These are phyloP conservation scores for Crucibulum laeve DNA, from an alignment of 768 basidiomycete genomes.

Conservation along the genomic window DNA sequence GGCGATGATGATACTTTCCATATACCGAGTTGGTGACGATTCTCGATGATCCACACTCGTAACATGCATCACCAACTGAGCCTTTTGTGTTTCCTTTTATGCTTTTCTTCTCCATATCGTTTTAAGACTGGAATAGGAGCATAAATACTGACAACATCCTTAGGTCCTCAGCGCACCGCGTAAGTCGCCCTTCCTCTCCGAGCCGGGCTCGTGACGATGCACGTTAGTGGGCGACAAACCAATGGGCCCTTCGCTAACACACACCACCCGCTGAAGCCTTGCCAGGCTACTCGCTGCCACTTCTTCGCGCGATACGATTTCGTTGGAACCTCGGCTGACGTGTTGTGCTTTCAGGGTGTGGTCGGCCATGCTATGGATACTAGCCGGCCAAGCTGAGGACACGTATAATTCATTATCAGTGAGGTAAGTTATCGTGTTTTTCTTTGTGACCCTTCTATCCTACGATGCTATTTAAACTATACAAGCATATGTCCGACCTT, in stretches of 20 bases:
- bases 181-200: conserved; percentile 7
- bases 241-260: conserved; percentile 34
- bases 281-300: no score
- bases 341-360: conserved; percentile 1
- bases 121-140: conserved; percentile 2
- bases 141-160: conserved; percentile 4
- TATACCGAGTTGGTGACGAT: conserved; percentile 68
- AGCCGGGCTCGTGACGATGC: conserved; percentile 23
- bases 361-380: conserved; percentile 1
- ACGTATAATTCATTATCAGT: background rate
- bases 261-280: conserved; percentile 38
- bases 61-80: conserved; percentile 77
- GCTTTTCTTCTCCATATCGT: conserved; percentile 7
- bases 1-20: conserved; percentile 66
- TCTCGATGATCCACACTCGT: conserved; percentile 66
- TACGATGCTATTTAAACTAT: conserved; percentile 46
- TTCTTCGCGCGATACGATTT: background rate
- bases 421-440: background rate
- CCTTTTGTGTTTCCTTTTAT: conserved; percentile 16
- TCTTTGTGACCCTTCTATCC: conserved; percentile 17
- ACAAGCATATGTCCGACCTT: conserved; percentile 78
- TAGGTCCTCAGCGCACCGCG: background rate
- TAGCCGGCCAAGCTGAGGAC: background rate
- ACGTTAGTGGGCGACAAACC: conserved; percentile 30
- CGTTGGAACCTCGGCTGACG: conserved; percentile 3